Evolutionary conservation across 1,284 basidiomycete genomes (phyloP).

Genomic region (Sanghuangporus baumii): DNA sequence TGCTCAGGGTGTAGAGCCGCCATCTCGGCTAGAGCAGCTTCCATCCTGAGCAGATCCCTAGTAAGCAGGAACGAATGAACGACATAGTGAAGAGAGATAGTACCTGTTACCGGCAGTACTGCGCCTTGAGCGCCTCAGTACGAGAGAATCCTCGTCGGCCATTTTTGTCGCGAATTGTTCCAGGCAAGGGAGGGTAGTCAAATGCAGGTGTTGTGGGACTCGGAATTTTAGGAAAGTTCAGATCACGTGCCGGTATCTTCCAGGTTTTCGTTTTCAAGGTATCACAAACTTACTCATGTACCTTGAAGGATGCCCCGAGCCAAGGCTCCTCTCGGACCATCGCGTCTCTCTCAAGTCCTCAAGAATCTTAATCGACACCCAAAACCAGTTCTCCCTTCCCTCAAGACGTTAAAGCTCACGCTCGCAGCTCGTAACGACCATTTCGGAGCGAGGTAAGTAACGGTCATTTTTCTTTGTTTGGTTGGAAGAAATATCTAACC

Average conservation of each 20-base stretch:
- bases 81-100: not conserved
- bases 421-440: constrained; percentile 63
- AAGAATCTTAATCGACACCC: constrained; percentile 48
- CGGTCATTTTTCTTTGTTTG: not conserved
- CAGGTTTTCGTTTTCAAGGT: not conserved
- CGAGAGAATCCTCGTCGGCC: constrained; percentile 42
- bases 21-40: constrained; percentile 68
- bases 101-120: constrained; percentile 74
- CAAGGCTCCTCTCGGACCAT: constrained; percentile 44
- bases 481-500: not conserved
- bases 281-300: not conserved
- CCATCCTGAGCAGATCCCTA: constrained; percentile 45
- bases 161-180: not conserved
- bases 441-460: constrained; percentile 57
- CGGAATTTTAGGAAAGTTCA: not conserved
- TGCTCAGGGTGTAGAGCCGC: constrained; percentile 41
- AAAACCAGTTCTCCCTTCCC: constrained; percentile 43
- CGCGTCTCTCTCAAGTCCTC: constrained; percentile 51
- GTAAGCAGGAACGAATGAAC: constrained; percentile 15
- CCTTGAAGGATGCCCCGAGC: constrained; percentile 33
- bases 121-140: constrained; percentile 52
- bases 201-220: not conserved
- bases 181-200: constrained; percentile 14
- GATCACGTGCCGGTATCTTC: not conserved
- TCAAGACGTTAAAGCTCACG: constrained; percentile 51